Conservation (phyloP, 129 eudicot species). For the Lactuca saligna region DNA sequence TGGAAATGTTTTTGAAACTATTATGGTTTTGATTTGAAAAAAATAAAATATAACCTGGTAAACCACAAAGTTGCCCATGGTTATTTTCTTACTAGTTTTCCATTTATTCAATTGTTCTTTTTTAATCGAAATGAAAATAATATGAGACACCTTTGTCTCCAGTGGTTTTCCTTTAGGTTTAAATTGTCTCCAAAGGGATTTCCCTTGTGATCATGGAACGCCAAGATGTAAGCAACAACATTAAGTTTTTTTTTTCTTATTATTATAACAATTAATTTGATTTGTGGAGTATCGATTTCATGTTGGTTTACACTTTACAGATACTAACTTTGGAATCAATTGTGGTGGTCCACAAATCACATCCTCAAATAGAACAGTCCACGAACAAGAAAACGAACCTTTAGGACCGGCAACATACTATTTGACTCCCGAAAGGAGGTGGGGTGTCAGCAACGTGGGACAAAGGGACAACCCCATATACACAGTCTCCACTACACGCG, state of each 20-base stretch:
- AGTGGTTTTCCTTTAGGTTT: constrained; percentile 46
- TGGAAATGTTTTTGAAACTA: too few relatives aligned
- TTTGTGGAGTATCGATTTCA: not conserved
- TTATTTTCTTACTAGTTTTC: too few relatives aligned
- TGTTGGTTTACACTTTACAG: constrained; percentile 32
- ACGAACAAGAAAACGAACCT: constrained; percentile 49
- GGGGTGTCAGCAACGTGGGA: too few relatives aligned
- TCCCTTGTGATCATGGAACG: constrained; percentile 46
- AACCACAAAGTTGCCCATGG: too few relatives aligned
- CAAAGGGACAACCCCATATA: too few relatives aligned
- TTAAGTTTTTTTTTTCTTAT: not conserved
- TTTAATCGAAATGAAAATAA: not conserved
- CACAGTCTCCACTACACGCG: too few relatives aligned
- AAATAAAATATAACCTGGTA: too few relatives aligned
- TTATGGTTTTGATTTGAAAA: too few relatives aligned
- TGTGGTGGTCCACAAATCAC: constrained; percentile 50
- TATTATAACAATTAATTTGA: not conserved
- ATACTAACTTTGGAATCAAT: constrained; percentile 55
- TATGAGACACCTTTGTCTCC: constrained; percentile 17
- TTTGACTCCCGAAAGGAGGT: too few relatives aligned
- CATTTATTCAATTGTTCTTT: too few relatives aligned
- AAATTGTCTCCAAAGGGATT: constrained; percentile 52
- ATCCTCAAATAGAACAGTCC: constrained; percentile 21
- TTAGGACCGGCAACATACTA: too few relatives aligned
- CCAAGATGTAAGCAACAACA: constrained; percentile 45